Base-by-base conservation (phyloP, 1,284 basidiomycete species). In the Flammula alnicola region DNA sequence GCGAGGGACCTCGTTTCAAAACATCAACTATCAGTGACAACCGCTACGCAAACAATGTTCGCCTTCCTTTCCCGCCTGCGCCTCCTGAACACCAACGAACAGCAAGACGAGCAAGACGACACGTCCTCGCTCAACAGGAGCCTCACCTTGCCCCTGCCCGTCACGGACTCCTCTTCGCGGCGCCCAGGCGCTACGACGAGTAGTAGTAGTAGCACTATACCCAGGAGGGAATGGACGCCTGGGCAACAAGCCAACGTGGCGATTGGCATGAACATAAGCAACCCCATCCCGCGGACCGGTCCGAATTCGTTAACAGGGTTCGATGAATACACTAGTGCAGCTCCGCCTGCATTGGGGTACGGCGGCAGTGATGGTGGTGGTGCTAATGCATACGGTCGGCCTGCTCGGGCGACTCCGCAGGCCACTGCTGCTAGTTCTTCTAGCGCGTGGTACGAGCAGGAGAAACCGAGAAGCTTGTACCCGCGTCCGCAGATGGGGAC, bases 271-370 rank as follows among this genome's bases (percentile, higher is more conserved):
- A 56, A 56, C 31, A 72, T 72, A 43, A 69, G 72, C 49, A 44
- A 63, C 26, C 71, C 72, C 19, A 69, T 72, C 36, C 66, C 61
- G 10, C 62, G 59, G 12, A 60, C 62, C 1, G 56, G 62, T 0
- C 61, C 69, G 9, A 62, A 61, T 39, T 66, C 68, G 3, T 52
- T 70, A 11, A 69, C 69, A 5, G 70, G 68, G 4, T 64, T 68
- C 32, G 54, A 56, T 23, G 45, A 49, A n/a, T 39, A 49, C 35
- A 37, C 10, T 10, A 27, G 20, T 35, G 12, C 51, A 14, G 27
- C 30, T 36, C 14, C 46, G 22, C 20, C 47, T 12, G 12, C 35
- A 20, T 17, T 22, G 7, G 16, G 4, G n/a, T 30, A 7, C 12
- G 22, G 16, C 20, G 39, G 31, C n/a, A 26, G 10, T n/a, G 25